A percentile compares a stretch with the other conserved stretches of the same genome.
Conservation (phyloP, 192 early-diverging fungal genomes). For the Gigaspora rosea region DNA sequence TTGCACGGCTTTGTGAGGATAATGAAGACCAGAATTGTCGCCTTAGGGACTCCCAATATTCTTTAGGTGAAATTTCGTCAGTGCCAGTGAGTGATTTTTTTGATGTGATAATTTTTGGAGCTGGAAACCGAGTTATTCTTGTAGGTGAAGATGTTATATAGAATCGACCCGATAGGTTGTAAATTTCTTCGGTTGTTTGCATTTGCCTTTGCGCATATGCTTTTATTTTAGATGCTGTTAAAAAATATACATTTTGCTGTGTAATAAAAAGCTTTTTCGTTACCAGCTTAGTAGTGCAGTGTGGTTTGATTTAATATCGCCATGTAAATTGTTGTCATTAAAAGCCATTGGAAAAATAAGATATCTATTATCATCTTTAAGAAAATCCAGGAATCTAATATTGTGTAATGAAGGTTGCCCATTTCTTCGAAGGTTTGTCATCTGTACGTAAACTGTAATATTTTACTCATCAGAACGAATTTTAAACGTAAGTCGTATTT, state of each 20-base stretch:
- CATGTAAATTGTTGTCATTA: slow-evolving; percentile 69
- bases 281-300: slow-evolving; percentile 68
- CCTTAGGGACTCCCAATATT: slow-evolving; percentile 72
- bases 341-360: slow-evolving; percentile 67
- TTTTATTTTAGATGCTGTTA: not conserved
- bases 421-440: slow-evolving; percentile 30
- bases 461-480: not conserved
- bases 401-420: slow-evolving; percentile 30
- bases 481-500: not conserved
- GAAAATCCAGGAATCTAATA: slow-evolving; percentile 61
- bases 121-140: slow-evolving; percentile 64
- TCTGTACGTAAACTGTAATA: slow-evolving; percentile 24
- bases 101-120: slow-evolving; percentile 48
- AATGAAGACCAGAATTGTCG: slow-evolving; percentile 59
- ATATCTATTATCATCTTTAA: slow-evolving; percentile 62
- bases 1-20: slow-evolving; percentile 57
- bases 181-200: slow-evolving; percentile 70
- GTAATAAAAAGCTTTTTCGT: slow-evolving; percentile 2
- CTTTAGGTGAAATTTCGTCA: slow-evolving; percentile 42
- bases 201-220: slow-evolving; percentile 53
- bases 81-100: no score
- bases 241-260: not conserved
- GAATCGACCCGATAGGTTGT: slow-evolving; percentile 65
- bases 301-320: slow-evolving; percentile 66
- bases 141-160: slow-evolving; percentile 71